Conservation (phyloP, 257 asterid genomes). For the Gardenia jasminoides region DNA sequence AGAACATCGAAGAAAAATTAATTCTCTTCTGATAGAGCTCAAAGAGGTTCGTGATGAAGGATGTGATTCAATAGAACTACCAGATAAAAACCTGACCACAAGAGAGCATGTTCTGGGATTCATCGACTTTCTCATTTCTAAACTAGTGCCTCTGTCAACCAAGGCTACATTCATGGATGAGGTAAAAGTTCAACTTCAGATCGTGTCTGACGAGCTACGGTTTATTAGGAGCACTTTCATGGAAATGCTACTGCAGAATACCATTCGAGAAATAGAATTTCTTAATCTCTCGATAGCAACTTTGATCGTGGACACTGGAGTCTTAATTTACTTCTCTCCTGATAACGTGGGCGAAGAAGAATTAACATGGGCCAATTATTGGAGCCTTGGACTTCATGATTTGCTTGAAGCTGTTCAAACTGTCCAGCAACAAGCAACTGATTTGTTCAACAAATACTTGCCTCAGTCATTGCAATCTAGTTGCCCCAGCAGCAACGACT, state of each 20-base stretch:
- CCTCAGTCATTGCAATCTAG: not conserved
- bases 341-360: not conserved
- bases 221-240: not conserved
- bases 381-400: not conserved
- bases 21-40: not conserved
- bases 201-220: not conserved
- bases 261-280: not conserved
- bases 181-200: not conserved
- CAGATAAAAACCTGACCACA: no score
- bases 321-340: not conserved
- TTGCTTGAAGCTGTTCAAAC: constrained; percentile 4
- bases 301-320: not conserved
- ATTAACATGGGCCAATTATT: not conserved
- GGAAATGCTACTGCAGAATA: not conserved
- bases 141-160: not conserved
- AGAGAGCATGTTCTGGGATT: not conserved
- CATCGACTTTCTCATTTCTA: not conserved
- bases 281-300: not conserved
- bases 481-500: not conserved
- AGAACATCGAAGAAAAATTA: not conserved
- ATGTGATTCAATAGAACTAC: not conserved
- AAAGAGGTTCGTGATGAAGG: not conserved
- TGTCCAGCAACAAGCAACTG: not conserved
- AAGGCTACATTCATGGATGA: not conserved
- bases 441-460: not conserved